A percentile compares a stretch with the other conserved stretches of the same genome.
These are phyloP conservation scores for Exophiala sp. DNA, from an alignment of 2,329 filamentous ascomycete genomes.

Conservation along the genomic window DNA sequence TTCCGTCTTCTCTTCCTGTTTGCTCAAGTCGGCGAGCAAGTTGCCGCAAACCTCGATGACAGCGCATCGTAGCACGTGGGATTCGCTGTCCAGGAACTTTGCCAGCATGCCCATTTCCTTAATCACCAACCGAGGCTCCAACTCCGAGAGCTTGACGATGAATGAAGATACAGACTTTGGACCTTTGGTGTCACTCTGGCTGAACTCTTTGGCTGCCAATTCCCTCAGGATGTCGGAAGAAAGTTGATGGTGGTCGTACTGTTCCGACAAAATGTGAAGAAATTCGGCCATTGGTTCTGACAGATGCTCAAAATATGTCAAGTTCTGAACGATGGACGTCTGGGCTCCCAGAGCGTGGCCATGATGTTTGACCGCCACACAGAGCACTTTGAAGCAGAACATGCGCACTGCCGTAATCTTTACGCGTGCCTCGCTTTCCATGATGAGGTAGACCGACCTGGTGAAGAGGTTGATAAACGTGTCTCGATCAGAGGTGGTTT, in stretches of 20 bases:
- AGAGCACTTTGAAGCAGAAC: conserved; percentile 95
- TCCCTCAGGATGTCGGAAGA: conserved; percentile 90
- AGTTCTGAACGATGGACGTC: conserved; percentile 93
- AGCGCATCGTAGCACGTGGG: conserved; percentile 86
- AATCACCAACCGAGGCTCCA: conserved; percentile 85
- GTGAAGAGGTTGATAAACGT: conserved; percentile 91
- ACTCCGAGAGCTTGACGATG: conserved; percentile 84
- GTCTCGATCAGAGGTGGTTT: conserved; percentile 93
- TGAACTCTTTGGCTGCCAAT: conserved; percentile 96
- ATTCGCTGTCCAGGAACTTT: conserved; percentile 93
- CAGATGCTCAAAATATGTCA: conserved; percentile 98
- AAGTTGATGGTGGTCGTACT: conserved; percentile 95
- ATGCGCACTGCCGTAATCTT: conserved; percentile 87
- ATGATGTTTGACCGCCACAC: conserved; percentile 94
- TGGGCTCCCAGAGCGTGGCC: conserved; percentile 95
- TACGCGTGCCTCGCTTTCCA: conserved; percentile 88
- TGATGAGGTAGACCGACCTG: conserved; percentile 82
- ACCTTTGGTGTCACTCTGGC: conserved; percentile 88
- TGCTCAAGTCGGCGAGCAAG: conserved; percentile 82
- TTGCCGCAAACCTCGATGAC: conserved; percentile 97
- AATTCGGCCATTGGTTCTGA: conserved; percentile 99
- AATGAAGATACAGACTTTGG: conserved; percentile 96
- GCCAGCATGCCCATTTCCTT: conserved; percentile 95
- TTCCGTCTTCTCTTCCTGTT: conserved; percentile 82
- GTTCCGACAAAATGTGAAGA: conserved; percentile 86